Evolutionary conservation across 2,329 filamentous ascomycete genomes (phyloP), one percentile per base, ranked within the genome.

Genomic region (Pestalotiopsis sp.): DNA sequence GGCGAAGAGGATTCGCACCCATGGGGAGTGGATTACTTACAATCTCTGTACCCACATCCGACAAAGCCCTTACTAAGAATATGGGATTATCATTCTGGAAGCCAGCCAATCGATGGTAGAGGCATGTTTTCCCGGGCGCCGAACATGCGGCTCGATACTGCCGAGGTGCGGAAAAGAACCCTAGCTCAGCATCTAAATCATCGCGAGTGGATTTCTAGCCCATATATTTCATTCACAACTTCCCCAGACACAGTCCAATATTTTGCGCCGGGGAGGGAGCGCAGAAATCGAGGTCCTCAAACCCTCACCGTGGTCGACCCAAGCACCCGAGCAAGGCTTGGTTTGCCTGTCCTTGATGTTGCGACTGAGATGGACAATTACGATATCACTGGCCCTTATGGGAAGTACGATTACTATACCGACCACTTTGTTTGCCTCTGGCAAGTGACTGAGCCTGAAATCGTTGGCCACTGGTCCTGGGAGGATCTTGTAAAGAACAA

Each of bases 261-360:
- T 11, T 3, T 61, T 12, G 59, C 25, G 27, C 25, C 27, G 1
- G 4, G 13, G n/a, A 61, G 31, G 25, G 59, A n/a, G 59, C 25
- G 4, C 17, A 11, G 25, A 25, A 61, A 38, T 9, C 23, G 27
- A 61, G 59, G 59, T 38, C 6, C 6, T 23, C 59, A 61, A 17
- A 61, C 27, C 14, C 59, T 61, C 25, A 61, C 59, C 6, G 25
- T 61, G 4, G 25, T 61, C 20, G 59, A 61, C 13, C 59, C 59
- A 36, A 9, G 1, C 23, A 61, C 23, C 7, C 25, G 59, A 61
- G 2, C 3, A 9, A 61, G 13, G 59, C 1, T 13, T 61, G 23
- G 59, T 40, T 20, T 64, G 13, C 61, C 61, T 17, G 13, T 64
- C 31, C 61, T 64, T 49, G 36, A 64, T 49, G 61, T 64, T 27